Conservation (phyloP, 345 rosid genomes). For the Lepidium aucheri region DNA sequence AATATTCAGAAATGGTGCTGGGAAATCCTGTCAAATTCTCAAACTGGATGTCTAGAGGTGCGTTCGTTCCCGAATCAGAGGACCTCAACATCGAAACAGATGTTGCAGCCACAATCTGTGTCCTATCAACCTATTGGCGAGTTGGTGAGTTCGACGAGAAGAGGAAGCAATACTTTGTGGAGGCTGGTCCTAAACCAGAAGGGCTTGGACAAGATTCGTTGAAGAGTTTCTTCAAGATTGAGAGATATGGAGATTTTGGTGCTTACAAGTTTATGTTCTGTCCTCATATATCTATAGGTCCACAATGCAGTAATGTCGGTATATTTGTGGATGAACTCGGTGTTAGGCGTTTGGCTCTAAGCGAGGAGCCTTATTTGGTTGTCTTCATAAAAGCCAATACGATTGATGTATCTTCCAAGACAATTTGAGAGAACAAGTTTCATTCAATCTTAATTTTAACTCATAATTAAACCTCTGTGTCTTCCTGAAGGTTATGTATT, state of each 20-base stretch:
- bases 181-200: constrained; percentile 38
- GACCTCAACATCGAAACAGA: constrained; percentile 34
- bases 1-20: constrained; percentile 8
- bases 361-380: constrained; percentile 40
- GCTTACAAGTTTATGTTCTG: constrained; percentile 58
- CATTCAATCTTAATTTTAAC: too few species aligned
- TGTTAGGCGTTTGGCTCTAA: constrained; percentile 41
- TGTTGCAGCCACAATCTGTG: constrained; percentile 11
- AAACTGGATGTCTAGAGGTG: constrained; percentile 3
- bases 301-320: constrained; percentile 43
- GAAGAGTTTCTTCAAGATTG: constrained; percentile 55
- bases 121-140: constrained; percentile 48
- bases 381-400: constrained; percentile 42
- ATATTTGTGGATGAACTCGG: constrained; percentile 34
- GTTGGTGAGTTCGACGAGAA: constrained; percentile 30
- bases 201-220: constrained; percentile 28
- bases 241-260: constrained; percentile 20
- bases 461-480: too few species aligned
- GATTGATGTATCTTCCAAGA: constrained; percentile 9
- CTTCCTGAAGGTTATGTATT: too few species aligned
- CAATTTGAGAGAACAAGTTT: constrained; percentile 7
- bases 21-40: constrained; percentile 27
- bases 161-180: constrained; percentile 34
- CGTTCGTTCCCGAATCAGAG: neutral
- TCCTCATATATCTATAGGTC: constrained; percentile 31